phyloP scores from a whole-genome alignment of 2,329 filamentous ascomycete genomes.

The Acarospora socialis region DNA sequence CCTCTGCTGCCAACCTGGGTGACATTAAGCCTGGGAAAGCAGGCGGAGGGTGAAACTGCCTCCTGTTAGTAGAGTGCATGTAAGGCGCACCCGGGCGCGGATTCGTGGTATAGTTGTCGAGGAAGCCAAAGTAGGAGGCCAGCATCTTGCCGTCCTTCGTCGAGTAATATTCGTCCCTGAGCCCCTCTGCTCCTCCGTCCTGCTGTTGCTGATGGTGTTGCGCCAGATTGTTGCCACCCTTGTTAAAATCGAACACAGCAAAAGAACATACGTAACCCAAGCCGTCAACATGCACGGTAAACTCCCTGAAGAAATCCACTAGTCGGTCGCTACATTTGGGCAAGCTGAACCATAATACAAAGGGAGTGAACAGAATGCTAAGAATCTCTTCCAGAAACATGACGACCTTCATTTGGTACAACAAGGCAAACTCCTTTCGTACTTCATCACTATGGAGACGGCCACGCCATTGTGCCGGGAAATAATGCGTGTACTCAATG shows the following conservation, averaged over 20 bases:
- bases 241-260: slow-evolving; percentile 93
- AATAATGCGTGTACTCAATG: slow-evolving; percentile 84
- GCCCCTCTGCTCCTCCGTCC: slow-evolving; percentile 37
- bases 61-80: slow-evolving; percentile 38
- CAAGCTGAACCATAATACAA: slow-evolving; percentile 74
- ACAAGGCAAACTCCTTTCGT: slow-evolving; percentile 71
- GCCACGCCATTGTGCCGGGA: slow-evolving; percentile 75
- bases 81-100: slow-evolving; percentile 52
- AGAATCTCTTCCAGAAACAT: slow-evolving; percentile 88
- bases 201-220: slow-evolving; percentile 23
- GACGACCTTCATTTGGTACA: slow-evolving; percentile 84
- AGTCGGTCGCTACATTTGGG: slow-evolving; percentile 83
- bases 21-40: slow-evolving; percentile 43
- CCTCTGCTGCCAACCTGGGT: slow-evolving; percentile 11
- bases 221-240: slow-evolving; percentile 47
- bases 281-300: slow-evolving; percentile 92
- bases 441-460: slow-evolving; percentile 90
- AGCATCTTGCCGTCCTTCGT: slow-evolving; percentile 97
- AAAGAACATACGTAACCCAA: slow-evolving; percentile 95
- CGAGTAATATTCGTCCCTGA: slow-evolving; percentile 83
- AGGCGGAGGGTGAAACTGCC: slow-evolving; percentile 60
- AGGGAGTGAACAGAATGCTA: slow-evolving; percentile 81
- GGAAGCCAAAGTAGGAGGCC: slow-evolving; percentile 88
- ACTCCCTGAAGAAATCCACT: slow-evolving; percentile 95
- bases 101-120: slow-evolving; percentile 78